These are phyloP conservation scores for Manihot esculenta DNA, from an alignment of 441 rosid genomes.

Conservation along the genomic window DNA sequence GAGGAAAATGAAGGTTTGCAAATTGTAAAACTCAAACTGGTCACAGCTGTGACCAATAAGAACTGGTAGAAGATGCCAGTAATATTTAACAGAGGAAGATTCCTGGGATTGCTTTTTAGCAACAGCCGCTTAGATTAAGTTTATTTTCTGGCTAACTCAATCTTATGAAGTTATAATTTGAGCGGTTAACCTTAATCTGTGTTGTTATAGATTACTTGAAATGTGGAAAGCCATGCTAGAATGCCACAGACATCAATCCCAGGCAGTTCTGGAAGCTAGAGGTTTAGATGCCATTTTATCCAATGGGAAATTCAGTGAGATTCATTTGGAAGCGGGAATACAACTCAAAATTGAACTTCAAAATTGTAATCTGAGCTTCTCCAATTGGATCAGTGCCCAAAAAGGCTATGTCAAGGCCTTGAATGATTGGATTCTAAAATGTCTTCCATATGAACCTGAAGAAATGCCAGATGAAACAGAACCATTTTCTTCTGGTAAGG, in stretches of 20 bases:
- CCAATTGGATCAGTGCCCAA: constrained; percentile 71
- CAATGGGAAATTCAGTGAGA: constrained; percentile 49
- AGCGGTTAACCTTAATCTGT: neutral
- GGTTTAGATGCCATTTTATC: constrained; percentile 50
- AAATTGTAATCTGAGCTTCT: constrained; percentile 60
- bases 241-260: constrained; percentile 69
- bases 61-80: no score
- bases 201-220: constrained; percentile 51
- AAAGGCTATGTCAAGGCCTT: constrained; percentile 61
- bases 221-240: constrained; percentile 92
- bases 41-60: no score
- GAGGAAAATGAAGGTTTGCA: no score
- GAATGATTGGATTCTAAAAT: constrained; percentile 76
- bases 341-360: constrained; percentile 69
- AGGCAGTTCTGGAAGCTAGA: constrained; percentile 59
- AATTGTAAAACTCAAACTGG: no score
- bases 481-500: constrained; percentile 65
- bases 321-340: constrained; percentile 57
- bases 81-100: no score
- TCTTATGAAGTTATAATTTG: no score
- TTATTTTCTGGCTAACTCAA: no score
- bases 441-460: constrained; percentile 67
- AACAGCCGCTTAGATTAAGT: no score
- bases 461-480: constrained; percentile 51
- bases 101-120: no score